Evolutionary conservation across 179 eudicot species (phyloP).

Genomic region (Beta lomatogona): DNA sequence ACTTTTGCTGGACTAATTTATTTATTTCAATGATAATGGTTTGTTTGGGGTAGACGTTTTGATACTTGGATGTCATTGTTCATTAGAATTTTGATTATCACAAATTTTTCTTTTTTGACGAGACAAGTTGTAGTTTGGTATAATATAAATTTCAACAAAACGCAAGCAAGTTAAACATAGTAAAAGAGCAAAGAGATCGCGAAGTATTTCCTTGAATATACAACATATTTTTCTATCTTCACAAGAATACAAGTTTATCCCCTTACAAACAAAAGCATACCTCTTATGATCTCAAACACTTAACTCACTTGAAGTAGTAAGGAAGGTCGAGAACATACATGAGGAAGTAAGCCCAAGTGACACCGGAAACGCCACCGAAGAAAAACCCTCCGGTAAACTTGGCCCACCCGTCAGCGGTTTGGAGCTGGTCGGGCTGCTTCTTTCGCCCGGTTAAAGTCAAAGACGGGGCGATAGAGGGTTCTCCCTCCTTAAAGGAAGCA

Average conservation of each 20-base stretch:
- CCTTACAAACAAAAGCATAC: slow-evolving; percentile 10
- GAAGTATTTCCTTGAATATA: slow-evolving; percentile 31
- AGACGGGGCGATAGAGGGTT: slow-evolving; percentile 76
- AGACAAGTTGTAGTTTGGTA: not conserved
- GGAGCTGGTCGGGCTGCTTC: slow-evolving; percentile 90
- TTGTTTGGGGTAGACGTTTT: not conserved
- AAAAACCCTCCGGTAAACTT: slow-evolving; percentile 99
- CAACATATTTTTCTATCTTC: slow-evolving; percentile 22
- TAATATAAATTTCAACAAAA: not conserved
- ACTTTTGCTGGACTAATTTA: too few relatives aligned
- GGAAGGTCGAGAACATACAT: slow-evolving; percentile 91
- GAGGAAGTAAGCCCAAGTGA: slow-evolving; percentile 88
- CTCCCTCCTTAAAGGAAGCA: slow-evolving; percentile 93
- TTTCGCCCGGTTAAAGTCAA: slow-evolving; percentile 87
- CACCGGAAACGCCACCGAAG: slow-evolving; percentile 96
- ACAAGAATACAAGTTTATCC: slow-evolving; percentile 23
- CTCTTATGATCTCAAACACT: not conserved
- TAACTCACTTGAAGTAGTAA: slow-evolving; percentile 70
- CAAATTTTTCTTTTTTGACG: too few relatives aligned
- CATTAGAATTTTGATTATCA: not conserved
- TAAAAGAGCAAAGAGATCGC: slow-evolving; percentile 8
- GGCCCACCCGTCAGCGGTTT: slow-evolving; percentile 97
- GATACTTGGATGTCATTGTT: not conserved
- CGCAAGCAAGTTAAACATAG: not conserved
- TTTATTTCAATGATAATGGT: too few relatives aligned